Evolutionary conservation across 352 stramenopile species (phyloP).

Genomic region (Nothophytophthora sp.): DNA sequence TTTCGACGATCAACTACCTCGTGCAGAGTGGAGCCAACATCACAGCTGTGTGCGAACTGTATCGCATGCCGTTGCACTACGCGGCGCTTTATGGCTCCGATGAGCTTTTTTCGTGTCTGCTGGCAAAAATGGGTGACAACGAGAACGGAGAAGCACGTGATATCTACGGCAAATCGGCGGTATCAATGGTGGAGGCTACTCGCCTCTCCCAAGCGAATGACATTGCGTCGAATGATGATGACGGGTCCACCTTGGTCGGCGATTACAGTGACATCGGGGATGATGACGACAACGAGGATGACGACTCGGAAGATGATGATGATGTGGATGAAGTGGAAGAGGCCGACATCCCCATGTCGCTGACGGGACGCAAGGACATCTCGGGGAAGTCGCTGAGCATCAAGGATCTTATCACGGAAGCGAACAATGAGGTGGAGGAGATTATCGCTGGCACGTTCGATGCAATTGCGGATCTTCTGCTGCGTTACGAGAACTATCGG

Average conservation of each 20-base stretch:
- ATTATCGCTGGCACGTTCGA: slow-evolving; percentile 70
- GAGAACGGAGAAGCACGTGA: slow-evolving; percentile 55
- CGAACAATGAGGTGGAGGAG: slow-evolving; percentile 47
- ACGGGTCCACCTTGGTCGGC: slow-evolving; percentile 12
- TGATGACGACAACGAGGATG: slow-evolving; percentile 29
- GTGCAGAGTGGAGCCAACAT: slow-evolving; percentile 64
- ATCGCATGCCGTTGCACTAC: slow-evolving; percentile 77
- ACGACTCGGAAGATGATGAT: slow-evolving; percentile 39
- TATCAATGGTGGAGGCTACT: slow-evolving; percentile 44
- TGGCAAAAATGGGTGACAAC: slow-evolving; percentile 44
- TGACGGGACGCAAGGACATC: slow-evolving; percentile 34
- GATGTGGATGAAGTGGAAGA: slow-evolving; percentile 44
- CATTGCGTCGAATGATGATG: slow-evolving; percentile 14
- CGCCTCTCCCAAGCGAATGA: slow-evolving; percentile 27
- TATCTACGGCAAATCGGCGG: slow-evolving; percentile 65
- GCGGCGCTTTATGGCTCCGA: slow-evolving; percentile 64
- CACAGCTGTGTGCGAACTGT: slow-evolving; percentile 63
- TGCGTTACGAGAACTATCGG: slow-evolving; percentile 58
- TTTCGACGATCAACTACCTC: slow-evolving; percentile 75
- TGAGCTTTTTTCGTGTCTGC: slow-evolving; percentile 56
- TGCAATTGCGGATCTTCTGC: slow-evolving; percentile 57
- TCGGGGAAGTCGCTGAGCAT: slow-evolving; percentile 29
- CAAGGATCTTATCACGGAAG: slow-evolving; percentile 57
- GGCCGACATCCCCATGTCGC: slow-evolving; percentile 50
- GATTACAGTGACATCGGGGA: slow-evolving; percentile 31